phyloP scores from a whole-genome alignment of 169 alveolate genomes.

The Theileria annulata region DNA sequence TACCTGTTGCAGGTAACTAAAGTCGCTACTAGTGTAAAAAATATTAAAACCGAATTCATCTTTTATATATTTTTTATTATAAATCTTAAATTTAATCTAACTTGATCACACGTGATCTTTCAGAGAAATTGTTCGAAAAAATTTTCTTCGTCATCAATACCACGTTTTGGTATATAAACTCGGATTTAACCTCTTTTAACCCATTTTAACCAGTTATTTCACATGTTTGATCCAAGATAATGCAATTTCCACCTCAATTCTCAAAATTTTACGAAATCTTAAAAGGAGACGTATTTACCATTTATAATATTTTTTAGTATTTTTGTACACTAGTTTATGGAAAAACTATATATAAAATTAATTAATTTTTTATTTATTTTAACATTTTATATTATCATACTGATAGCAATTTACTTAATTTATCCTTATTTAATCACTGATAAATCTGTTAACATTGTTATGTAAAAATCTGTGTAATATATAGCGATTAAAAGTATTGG shows the following conservation, averaged over 20 bases:
- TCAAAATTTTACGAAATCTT: not conserved
- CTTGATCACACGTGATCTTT: not conserved
- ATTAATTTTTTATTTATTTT: no score
- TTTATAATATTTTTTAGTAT: not conserved
- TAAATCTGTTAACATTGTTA: no score
- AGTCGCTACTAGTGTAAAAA: not conserved
- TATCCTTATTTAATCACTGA: not conserved
- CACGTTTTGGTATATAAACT: not conserved
- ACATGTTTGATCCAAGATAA: not conserved
- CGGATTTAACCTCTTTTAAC: not conserved
- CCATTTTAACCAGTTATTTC: not conserved
- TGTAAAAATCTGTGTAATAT: no score
- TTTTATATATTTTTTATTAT: not conserved
- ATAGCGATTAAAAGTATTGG: no score
- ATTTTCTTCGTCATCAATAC: not conserved
- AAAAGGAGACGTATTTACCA: not conserved
- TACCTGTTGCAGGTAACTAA: not conserved
- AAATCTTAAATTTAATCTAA: conserved; percentile 1
- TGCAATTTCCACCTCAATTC: not conserved
- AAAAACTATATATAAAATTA: no score
- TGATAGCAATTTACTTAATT: no score
- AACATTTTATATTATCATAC: no score
- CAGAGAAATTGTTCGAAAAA: not conserved
- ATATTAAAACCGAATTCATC: not conserved
- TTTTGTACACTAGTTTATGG: not conserved